Base-by-base conservation (phyloP, 495 filamentous ascomycete species). In the Talaromyces ruber region DNA sequence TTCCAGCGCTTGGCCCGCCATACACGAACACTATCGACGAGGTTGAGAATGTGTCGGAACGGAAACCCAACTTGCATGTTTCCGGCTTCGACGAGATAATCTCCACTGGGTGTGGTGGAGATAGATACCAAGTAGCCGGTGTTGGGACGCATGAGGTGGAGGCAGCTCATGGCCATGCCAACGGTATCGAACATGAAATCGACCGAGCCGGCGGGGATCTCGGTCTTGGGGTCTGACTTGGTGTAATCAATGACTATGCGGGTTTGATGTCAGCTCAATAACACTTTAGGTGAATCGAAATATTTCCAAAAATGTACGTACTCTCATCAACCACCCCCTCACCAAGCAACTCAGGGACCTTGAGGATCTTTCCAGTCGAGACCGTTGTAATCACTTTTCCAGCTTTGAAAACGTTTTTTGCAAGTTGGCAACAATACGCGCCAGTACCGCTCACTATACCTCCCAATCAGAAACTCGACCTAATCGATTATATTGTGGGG, bases 41-140 rank as follows among this genome's bases (percentile, higher is more conserved):
- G 28, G 25, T 60, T 60, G 43, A 60, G 59, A 6, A 52, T n/a
- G 22, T 51, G 22, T 60, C 59, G 59, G 29, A 60, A 47, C 16
- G 39, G 39, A 14, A 50, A 60, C 1, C 21, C 32, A 14, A 60
- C 25, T 11, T 18, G 21, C 14, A 60, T 21, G 30, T 45, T 39
- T 4, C 24, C 43, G 6, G 39, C 39, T 47, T 45, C 43, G 4
- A 25, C 59, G 25, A 67, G 57, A 39, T 66, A 58, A 12, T 55
- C 50, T 24, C 74, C 71, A 26, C 65, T 62, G 12, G 80, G 79
- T 29, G 71, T 59, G 29, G 74, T 74, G 11, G 71, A 64, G 59
- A 83, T 77, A 18, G 71, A 74, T 22, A 78, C 66, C 24, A 79
- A 68, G 25, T 70, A 64, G 3, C 79, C 76, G 0, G 68, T 74